These are phyloP conservation scores for Globisporangium megalacanthum DNA, from an alignment of 352 stramenopile species.

Conservation along the genomic window DNA sequence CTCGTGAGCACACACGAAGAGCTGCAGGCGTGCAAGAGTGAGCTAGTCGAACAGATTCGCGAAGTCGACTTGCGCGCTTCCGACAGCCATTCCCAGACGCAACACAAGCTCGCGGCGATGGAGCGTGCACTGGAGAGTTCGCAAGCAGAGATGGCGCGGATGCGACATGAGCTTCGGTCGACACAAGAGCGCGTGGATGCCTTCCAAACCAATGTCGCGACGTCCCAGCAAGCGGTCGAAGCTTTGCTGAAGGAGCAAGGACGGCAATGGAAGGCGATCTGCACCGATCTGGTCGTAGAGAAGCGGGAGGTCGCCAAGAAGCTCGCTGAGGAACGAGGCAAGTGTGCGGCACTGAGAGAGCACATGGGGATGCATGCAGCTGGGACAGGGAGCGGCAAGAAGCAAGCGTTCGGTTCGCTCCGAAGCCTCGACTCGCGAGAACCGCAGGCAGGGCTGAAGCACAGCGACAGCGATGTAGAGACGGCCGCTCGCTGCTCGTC, in stretches of 20 bases:
- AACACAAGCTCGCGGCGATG: slow-evolving; percentile 16
- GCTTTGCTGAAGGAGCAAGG: slow-evolving; percentile 28
- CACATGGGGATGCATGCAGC: slow-evolving; percentile 22
- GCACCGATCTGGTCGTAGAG: slow-evolving; percentile 34
- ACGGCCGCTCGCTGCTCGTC: no score
- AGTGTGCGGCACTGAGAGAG: slow-evolving; percentile 34
- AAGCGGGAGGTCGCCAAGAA: slow-evolving; percentile 37
- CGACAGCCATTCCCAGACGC: slow-evolving; percentile 10
- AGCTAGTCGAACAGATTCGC: slow-evolving; percentile 18
- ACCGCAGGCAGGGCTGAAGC: not conserved
- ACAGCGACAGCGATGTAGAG: no score
- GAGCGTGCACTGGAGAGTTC: slow-evolving; percentile 19
- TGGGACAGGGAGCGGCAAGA: not conserved
- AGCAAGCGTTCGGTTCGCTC: not conserved
- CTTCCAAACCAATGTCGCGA: slow-evolving; percentile 17
- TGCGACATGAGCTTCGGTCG: slow-evolving; percentile 26
- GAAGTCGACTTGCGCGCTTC: slow-evolving; percentile 13
- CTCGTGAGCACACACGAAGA: slow-evolving; percentile 29
- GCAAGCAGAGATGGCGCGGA: slow-evolving; percentile 13
- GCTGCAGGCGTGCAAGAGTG: slow-evolving; percentile 15
- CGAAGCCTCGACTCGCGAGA: not conserved
- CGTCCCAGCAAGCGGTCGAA: slow-evolving; percentile 29
- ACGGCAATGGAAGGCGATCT: slow-evolving; percentile 39
- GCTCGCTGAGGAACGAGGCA: slow-evolving; percentile 39
- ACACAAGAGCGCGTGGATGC: slow-evolving; percentile 17